Conservation (phyloP, 2,329 filamentous ascomycete genomes). For the Aspergillus melleus region DNA sequence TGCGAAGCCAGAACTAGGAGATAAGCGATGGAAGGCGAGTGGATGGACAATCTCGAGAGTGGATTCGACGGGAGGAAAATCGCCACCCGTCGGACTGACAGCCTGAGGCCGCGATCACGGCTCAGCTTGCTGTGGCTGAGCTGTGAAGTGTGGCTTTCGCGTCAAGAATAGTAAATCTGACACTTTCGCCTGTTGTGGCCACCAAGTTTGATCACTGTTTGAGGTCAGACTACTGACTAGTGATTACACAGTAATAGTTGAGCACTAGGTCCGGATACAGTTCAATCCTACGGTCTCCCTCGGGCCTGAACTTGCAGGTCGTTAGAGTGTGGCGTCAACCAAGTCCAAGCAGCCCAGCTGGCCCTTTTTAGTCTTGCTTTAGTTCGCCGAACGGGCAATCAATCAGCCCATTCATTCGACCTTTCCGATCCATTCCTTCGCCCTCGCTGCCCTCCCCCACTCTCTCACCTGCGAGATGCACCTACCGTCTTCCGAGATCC, state of each 20-base stretch:
- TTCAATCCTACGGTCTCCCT: too few relatives aligned
- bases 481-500: constrained; percentile 11
- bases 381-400: neutral
- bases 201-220: too few relatives aligned
- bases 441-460: neutral
- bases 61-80: too few relatives aligned
- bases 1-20: neutral
- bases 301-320: neutral
- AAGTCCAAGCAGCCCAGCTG: neutral
- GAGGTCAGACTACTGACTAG: too few relatives aligned
- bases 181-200: too few relatives aligned
- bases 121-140: neutral
- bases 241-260: too few relatives aligned
- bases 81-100: too few relatives aligned
- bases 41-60: neutral
- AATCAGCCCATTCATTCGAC: neutral
- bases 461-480: constrained; percentile 10
- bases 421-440: neutral
- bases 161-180: neutral
- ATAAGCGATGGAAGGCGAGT: neutral
- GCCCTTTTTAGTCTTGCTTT: neutral
- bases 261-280: too few relatives aligned
- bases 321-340: neutral
- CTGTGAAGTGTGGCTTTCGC: neutral
- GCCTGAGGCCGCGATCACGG: too few relatives aligned